Conservation (phyloP, 2,329 filamentous ascomycete genomes). For the Diaporthe sp. region DNA sequence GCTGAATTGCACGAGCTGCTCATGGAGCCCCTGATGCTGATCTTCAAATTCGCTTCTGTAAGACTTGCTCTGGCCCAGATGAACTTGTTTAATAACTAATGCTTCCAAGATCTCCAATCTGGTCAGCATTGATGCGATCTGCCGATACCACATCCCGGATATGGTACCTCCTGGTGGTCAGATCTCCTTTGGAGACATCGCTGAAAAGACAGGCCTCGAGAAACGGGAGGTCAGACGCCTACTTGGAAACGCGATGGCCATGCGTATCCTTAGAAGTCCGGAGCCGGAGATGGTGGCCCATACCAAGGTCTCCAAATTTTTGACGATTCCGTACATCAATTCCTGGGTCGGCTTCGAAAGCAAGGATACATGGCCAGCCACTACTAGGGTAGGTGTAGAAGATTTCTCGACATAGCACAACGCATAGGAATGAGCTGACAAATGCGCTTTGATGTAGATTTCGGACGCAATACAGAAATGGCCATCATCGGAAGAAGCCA, state of each 20-base stretch:
- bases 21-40: constrained; percentile 12
- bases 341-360: neutral
- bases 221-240: constrained; percentile 7
- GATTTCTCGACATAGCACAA: neutral
- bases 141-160: neutral
- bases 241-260: neutral
- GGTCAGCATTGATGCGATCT: constrained; percentile 17
- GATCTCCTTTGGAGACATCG: neutral
- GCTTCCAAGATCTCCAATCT: neutral
- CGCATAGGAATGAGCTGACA: neutral
- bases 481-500: neutral
- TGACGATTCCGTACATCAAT: neutral
- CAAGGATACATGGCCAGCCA: constrained; percentile 6
- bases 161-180: constrained; percentile 15
- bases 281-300: constrained; percentile 6
- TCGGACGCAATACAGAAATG: neutral
- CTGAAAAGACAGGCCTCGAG: neutral
- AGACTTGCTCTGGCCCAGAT: neutral
- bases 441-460: neutral
- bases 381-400: neutral
- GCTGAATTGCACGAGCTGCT: constrained; percentile 21
- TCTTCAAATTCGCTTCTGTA: constrained; percentile 17
- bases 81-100: neutral
- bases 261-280: neutral
- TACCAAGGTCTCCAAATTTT: constrained; percentile 16